These are phyloP conservation scores for Polyporus tsugae DNA, from an alignment of 1,284 basidiomycete species.

Conservation along the genomic window DNA sequence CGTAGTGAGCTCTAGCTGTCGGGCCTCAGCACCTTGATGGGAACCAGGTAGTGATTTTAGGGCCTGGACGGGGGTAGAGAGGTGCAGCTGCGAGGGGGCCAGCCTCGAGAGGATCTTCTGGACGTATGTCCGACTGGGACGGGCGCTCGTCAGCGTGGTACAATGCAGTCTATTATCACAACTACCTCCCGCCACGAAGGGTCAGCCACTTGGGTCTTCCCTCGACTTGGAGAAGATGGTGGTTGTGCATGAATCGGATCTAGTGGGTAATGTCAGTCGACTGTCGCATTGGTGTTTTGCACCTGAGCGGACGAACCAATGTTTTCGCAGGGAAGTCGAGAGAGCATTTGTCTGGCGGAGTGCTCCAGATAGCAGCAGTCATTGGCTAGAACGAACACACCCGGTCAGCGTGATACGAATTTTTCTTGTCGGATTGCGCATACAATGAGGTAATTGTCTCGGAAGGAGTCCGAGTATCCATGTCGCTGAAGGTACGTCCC, in stretches of 20 bases:
- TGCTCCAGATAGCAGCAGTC: slow-evolving; percentile 86
- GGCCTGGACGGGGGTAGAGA: slow-evolving; percentile 63
- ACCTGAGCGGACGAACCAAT: slow-evolving; percentile 50
- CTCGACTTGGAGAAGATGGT: slow-evolving; percentile 79
- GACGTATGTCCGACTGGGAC: slow-evolving; percentile 68
- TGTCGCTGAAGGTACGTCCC: slow-evolving; percentile 75
- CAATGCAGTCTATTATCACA: slow-evolving; percentile 1
- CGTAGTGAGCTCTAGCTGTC: slow-evolving; percentile 52
- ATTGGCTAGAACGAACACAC: slow-evolving; percentile 61
- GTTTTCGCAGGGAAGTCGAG: slow-evolving; percentile 80
- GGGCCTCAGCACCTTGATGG: slow-evolving; percentile 13
- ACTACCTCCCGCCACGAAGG: slow-evolving; percentile 75
- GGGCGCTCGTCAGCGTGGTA: slow-evolving; percentile 10
- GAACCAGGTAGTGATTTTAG: slow-evolving; percentile 34
- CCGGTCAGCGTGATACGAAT: slow-evolving; percentile 10
- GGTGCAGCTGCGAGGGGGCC: slow-evolving; percentile 61
- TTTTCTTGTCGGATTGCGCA: slow-evolving; percentile 37
- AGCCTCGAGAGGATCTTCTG: slow-evolving; percentile 67
- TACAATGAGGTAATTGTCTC: slow-evolving; percentile 84
- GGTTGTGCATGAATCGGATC: slow-evolving; percentile 83
- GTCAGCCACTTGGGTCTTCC: slow-evolving; percentile 84
- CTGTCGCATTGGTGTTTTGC: not conserved
- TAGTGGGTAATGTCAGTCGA: slow-evolving; percentile 12
- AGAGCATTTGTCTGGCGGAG: slow-evolving; percentile 76
- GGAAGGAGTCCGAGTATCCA: slow-evolving; percentile 75